Conservation (phyloP, 768 basidiomycete species). For the Hypholoma sublateritium region DNA sequence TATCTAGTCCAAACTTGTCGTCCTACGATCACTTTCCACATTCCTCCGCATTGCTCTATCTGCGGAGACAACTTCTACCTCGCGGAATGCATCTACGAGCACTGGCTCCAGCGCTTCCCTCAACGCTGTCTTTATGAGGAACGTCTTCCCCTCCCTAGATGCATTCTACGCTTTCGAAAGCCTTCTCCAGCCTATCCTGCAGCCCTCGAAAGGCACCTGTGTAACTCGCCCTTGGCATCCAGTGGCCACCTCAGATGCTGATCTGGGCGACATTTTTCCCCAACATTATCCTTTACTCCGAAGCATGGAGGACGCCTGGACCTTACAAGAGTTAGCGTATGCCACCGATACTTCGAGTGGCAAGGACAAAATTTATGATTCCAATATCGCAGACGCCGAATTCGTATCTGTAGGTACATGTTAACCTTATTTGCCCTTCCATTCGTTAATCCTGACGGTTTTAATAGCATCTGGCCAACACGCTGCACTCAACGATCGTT, state of each 20-base stretch:
- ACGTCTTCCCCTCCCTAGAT: conserved; percentile 52
- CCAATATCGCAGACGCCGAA: conserved; percentile 8
- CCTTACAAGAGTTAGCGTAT: conserved; percentile 28
- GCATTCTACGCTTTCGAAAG: conserved; percentile 57
- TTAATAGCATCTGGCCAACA: conserved; percentile 62
- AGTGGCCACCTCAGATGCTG: conserved; percentile 34
- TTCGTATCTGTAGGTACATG: conserved; percentile 20
- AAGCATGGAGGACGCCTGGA: conserved; percentile 27
- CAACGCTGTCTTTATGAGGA: conserved; percentile 63
- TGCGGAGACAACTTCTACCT: conserved; percentile 14
- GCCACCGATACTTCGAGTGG: conserved; percentile 3
- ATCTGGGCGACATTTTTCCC: conserved; percentile 32
- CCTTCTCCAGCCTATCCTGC: conserved; percentile 33
- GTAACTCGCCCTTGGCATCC: conserved; percentile 30
- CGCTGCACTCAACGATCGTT: conserved; percentile 76
- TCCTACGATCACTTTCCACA: conserved; percentile 66
- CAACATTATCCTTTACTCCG: conserved; percentile 22
- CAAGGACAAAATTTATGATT: neutral
- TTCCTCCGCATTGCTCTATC: conserved; percentile 58
- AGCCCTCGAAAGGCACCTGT: conserved; percentile 2
- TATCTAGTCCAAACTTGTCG: conserved; percentile 72
- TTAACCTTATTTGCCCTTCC: neutral
- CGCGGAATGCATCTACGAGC: conserved; percentile 1
- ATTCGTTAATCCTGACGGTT: neutral
- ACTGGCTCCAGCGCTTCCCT: conserved; percentile 19